Conservation (phyloP, 2,329 filamentous ascomycete genomes). For the Ciborinia camelliae region DNA sequence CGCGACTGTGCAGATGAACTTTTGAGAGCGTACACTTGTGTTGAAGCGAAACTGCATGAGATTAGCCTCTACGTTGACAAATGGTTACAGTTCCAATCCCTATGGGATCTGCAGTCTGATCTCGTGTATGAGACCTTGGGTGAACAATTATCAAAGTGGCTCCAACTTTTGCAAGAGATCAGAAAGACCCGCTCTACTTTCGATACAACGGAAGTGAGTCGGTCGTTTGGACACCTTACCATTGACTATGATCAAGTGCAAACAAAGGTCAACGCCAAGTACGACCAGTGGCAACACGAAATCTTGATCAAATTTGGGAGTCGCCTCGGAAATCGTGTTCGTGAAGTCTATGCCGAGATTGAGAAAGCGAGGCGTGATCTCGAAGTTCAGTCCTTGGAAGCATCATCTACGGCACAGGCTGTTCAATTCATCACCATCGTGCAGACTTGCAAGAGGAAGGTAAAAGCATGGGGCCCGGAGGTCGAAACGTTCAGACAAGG, state of each 20-base stretch:
- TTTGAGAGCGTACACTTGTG: slow-evolving; percentile 72
- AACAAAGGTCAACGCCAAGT: slow-evolving; percentile 97
- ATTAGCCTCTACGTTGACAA: slow-evolving; percentile 90
- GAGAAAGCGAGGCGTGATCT: slow-evolving; percentile 86
- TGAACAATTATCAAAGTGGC: slow-evolving; percentile 87
- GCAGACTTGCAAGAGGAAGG: slow-evolving; percentile 91
- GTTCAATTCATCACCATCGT: slow-evolving; percentile 98
- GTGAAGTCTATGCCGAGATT: slow-evolving; percentile 87
- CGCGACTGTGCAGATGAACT: slow-evolving; percentile 77
- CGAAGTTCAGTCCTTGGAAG: slow-evolving; percentile 87
- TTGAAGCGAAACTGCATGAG: slow-evolving; percentile 77
- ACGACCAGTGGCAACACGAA: slow-evolving; percentile 99
- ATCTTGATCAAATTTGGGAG: slow-evolving; percentile 90
- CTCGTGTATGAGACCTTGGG: slow-evolving; percentile 91
- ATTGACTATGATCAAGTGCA: slow-evolving; percentile 99
- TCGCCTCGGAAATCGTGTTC: slow-evolving; percentile 84
- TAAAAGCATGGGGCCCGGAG: slow-evolving; percentile 90
- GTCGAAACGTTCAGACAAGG: slow-evolving; percentile 95
- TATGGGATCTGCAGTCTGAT: slow-evolving; percentile 96
- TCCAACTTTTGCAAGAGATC: slow-evolving; percentile 95
- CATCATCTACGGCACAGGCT: slow-evolving; percentile 91
- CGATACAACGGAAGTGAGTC: slow-evolving; percentile 91
- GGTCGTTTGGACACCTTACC: slow-evolving; percentile 87
- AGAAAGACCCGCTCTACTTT: slow-evolving; percentile 94
- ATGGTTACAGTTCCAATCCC: slow-evolving; percentile 96